A percentile compares a stretch with the other conserved stretches of the same genome.
Evolutionary conservation across 768 basidiomycete genomes (phyloP).

Genomic region (Tricholoma terreum): DNA sequence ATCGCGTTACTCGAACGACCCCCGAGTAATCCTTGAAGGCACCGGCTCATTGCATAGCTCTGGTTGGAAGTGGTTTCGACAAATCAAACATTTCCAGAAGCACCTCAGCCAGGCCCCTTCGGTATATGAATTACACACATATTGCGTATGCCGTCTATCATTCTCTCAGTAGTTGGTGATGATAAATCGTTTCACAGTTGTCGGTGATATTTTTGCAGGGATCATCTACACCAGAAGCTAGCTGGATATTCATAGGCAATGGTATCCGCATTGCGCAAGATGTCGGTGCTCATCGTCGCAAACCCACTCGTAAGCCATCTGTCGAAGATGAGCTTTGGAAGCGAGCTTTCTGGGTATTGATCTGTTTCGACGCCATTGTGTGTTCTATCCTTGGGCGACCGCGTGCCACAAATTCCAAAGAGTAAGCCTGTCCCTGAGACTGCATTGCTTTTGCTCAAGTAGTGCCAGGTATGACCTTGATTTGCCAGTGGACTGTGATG

Average conservation of each 20-base stretch:
- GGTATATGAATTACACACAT: constrained; percentile 70
- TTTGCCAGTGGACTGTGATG: constrained; percentile 56
- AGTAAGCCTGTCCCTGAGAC: constrained; percentile 8
- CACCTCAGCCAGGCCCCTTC: constrained; percentile 53
- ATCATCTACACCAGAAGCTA: constrained; percentile 42
- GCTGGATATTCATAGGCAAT: constrained; percentile 53
- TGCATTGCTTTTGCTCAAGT: not conserved
- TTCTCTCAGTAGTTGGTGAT: not conserved
- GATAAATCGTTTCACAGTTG: constrained; percentile 27
- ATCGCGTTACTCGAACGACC: constrained; percentile 55
- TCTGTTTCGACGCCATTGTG: constrained; percentile 18
- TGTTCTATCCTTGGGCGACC: constrained; percentile 20
- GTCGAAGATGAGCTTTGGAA: constrained; percentile 63
- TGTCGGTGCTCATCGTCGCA: constrained; percentile 50
- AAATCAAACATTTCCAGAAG: constrained; percentile 61
- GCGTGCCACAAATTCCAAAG: constrained; percentile 14
- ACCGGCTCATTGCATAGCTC: constrained; percentile 41
- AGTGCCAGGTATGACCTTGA: constrained; percentile 67
- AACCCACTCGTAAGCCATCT: constrained; percentile 27
- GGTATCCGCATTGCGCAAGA: constrained; percentile 59
- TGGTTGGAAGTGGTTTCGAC: constrained; percentile 61
- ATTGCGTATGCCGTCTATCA: constrained; percentile 44
- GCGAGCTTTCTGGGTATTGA: constrained; percentile 44
- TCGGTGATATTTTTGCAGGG: constrained; percentile 39
- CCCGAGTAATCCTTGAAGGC: constrained; percentile 31